Evolutionary conservation across 2,329 filamentous ascomycete genomes (phyloP).

Genomic region (Plectosphaerella cucumerina): DNA sequence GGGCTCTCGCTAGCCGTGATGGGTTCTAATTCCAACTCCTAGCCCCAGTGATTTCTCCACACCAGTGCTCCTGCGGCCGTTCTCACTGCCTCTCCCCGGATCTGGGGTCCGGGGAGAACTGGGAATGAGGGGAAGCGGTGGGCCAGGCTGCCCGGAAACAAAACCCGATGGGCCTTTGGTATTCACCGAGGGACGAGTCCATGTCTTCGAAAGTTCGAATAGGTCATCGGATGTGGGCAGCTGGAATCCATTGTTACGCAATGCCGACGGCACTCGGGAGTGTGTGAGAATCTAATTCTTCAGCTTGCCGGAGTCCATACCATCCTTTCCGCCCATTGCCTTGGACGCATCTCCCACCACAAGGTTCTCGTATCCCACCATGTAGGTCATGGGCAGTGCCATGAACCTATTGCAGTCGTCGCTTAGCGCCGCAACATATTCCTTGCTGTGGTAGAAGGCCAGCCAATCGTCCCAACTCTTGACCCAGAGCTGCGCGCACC

Average conservation of each 20-base stretch:
- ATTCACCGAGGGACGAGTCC: neutral
- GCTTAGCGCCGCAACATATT: slow-evolving; percentile 1
- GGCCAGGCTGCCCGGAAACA: neutral
- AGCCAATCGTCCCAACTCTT: slow-evolving; percentile 9
- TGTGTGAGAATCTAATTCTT: neutral
- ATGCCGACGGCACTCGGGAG: neutral
- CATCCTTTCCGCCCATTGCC: neutral
- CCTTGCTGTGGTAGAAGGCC: slow-evolving; percentile 1
- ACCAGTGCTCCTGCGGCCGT: neutral
- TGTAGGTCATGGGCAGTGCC: slow-evolving; percentile 1
- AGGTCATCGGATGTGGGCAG: neutral
- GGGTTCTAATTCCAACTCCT: neutral
- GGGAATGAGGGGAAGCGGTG: neutral
- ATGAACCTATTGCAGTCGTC: slow-evolving; percentile 1
- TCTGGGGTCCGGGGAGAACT: neutral
- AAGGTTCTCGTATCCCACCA: neutral
- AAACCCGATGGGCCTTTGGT: neutral
- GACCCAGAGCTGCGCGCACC: slow-evolving; percentile 16
- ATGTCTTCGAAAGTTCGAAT: neutral
- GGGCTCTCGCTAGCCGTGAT: neutral
- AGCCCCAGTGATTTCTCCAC: neutral
- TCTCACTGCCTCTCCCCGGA: neutral
- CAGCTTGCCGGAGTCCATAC: neutral
- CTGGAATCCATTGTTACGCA: neutral
- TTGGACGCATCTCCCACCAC: neutral